A percentile compares a stretch with the other conserved stretches of the same genome.
phyloP scores from a whole-genome alignment of 2,329 filamentous ascomycete species.

The Thielaviopsis musarum region DNA sequence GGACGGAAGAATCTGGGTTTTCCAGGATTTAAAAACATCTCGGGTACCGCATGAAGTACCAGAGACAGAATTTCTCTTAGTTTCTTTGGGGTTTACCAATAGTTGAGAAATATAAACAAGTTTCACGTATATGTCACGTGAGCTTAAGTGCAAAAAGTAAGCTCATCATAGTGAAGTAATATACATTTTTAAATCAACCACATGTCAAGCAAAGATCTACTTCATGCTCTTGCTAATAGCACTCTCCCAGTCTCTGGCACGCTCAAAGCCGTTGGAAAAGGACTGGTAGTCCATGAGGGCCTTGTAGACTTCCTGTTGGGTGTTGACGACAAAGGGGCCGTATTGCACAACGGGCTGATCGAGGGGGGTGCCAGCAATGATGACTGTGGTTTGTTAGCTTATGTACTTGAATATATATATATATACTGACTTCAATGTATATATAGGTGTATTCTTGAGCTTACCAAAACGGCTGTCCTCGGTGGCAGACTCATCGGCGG shows the following conservation, averaged over 20 bases:
- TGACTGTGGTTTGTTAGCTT: slow-evolving; percentile 24
- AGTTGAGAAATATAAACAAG: too few species aligned
- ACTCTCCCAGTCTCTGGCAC: slow-evolving; percentile 62
- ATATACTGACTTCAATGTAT: too few species aligned
- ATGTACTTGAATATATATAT: too few species aligned
- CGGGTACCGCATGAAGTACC: too few species aligned
- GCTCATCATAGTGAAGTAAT: background rate
- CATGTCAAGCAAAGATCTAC: too few species aligned
- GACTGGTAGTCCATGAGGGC: slow-evolving; percentile 61
- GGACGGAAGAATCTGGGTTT: background rate
- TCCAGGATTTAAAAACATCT: too few species aligned
- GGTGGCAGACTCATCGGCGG: slow-evolving; percentile 48
- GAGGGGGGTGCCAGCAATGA: slow-evolving; percentile 64
- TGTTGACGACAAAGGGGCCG: slow-evolving; percentile 66
- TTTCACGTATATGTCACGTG: too few species aligned
- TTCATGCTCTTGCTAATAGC: slow-evolving; percentile 71
- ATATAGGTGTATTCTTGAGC: slow-evolving; percentile 6
- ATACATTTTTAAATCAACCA: too few species aligned
- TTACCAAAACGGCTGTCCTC: slow-evolving; percentile 34
- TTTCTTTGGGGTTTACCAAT: too few species aligned
- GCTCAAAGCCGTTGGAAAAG: slow-evolving; percentile 61
- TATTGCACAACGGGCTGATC: slow-evolving; percentile 73
- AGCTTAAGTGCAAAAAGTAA: too few species aligned
- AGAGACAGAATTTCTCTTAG: too few species aligned
- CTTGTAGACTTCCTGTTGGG: slow-evolving; percentile 56